These are phyloP conservation scores for Cryptosporidium bovis DNA, from an alignment of 169 alveolate genomes.

Conservation along the genomic window DNA sequence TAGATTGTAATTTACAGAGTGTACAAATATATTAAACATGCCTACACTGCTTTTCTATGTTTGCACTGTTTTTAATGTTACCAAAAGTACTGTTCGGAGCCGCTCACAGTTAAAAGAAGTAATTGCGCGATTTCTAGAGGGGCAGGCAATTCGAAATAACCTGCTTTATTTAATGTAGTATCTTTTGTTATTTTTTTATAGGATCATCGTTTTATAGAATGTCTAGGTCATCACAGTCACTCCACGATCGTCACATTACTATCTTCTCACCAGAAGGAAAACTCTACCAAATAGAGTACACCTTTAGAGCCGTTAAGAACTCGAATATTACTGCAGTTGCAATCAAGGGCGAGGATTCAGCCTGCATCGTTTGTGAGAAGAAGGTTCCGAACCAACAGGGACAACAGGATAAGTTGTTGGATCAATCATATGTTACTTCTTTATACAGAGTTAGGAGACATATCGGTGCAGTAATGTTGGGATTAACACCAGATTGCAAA, in stretches of 20 bases:
- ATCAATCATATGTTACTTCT: conserved; percentile 85
- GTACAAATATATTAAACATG: neutral
- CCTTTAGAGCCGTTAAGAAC: conserved; percentile 96
- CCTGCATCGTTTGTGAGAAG: conserved; percentile 93
- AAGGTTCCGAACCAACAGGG: conserved; percentile 92
- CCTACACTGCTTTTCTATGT: neutral
- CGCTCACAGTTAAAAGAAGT: neutral
- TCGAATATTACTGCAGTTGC: conserved; percentile 96
- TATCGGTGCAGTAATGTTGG: conserved; percentile 87
- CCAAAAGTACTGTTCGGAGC: neutral
- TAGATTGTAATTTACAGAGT: neutral
- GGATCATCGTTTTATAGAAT: conserved; percentile 75
- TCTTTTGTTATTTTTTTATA: neutral
- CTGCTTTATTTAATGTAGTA: neutral
- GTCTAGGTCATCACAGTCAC: conserved; percentile 88
- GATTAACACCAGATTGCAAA: conserved; percentile 86
- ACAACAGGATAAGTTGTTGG: conserved; percentile 86
- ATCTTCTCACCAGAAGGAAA: conserved; percentile 99
- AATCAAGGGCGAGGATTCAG: conserved; percentile 95
- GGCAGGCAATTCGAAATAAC: conserved; percentile 14
- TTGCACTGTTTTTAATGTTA: neutral
- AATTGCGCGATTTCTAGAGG: neutral
- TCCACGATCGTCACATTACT: conserved; percentile 93
- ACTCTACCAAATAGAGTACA: conserved; percentile 96
- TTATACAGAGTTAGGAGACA: conserved; percentile 83